These are phyloP conservation scores for Venturia oleaginea DNA, from an alignment of 2,329 filamentous ascomycete genomes.

Conservation along the genomic window DNA sequence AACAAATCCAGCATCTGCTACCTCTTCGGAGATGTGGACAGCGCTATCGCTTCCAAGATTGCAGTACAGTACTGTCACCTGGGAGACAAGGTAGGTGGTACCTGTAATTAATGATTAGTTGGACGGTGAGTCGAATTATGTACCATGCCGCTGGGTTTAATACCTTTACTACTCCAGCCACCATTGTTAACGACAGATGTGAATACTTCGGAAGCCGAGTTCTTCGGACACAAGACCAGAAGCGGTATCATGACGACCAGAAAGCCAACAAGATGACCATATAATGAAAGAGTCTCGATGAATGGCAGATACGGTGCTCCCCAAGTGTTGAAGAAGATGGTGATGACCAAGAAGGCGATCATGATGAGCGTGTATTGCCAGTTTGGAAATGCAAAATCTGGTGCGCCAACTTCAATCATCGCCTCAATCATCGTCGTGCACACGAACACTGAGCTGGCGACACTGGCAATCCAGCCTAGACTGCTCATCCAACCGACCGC, in stretches of 20 bases:
- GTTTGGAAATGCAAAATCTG: slow-evolving; percentile 19
- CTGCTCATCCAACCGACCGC: slow-evolving; percentile 25
- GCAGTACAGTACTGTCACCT: slow-evolving; percentile 19
- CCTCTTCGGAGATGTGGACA: slow-evolving; percentile 35
- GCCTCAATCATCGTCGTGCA: slow-evolving; percentile 24
- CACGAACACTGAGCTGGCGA: slow-evolving; percentile 14
- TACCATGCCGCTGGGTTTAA: not conserved
- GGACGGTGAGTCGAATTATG: too few species aligned
- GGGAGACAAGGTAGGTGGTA: slow-evolving; percentile 17
- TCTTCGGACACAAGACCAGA: slow-evolving; percentile 24
- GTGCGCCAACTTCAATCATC: slow-evolving; percentile 25
- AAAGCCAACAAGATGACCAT: slow-evolving; percentile 28
- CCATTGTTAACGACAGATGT: slow-evolving; percentile 24
- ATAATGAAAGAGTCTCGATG: slow-evolving; percentile 30
- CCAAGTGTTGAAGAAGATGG: slow-evolving; percentile 28
- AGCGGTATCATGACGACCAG: slow-evolving; percentile 30
- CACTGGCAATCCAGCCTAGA: slow-evolving; percentile 16
- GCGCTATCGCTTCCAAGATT: slow-evolving; percentile 34
- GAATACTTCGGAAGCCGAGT: slow-evolving; percentile 27
- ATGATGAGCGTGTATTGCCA: slow-evolving; percentile 34
- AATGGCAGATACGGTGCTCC: slow-evolving; percentile 27
- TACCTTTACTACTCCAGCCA: slow-evolving; percentile 24
- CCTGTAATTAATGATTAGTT: slow-evolving; percentile 1
- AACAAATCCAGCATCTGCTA: slow-evolving; percentile 24
- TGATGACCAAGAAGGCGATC: slow-evolving; percentile 26